Conservation (phyloP, 495 filamentous ascomycete species). For the Hypoxylon crocopeplum region DNA sequence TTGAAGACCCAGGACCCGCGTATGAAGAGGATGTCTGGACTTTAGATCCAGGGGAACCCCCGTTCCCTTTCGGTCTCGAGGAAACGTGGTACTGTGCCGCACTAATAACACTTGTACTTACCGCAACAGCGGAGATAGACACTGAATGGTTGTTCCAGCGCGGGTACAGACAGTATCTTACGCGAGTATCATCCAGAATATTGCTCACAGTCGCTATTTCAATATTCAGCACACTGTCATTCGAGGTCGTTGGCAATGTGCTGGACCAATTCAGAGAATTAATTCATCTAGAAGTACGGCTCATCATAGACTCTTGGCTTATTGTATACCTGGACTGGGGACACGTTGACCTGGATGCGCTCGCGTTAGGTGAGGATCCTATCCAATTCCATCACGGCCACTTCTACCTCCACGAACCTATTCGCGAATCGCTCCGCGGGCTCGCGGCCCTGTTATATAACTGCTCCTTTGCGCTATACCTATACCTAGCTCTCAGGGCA, state of each 20-base stretch:
- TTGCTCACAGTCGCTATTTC: slow-evolving; percentile 24
- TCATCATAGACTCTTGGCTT: slow-evolving; percentile 1
- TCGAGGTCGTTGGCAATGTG: slow-evolving; percentile 25
- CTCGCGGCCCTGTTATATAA: too few relatives aligned
- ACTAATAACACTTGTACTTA: slow-evolving; percentile 13
- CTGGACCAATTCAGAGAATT: not conserved
- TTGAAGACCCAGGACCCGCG: not conserved
- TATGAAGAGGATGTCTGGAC: not conserved
- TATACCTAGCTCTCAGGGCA: too few relatives aligned
- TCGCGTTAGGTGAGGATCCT: too few relatives aligned
- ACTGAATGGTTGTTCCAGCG: slow-evolving; percentile 11
- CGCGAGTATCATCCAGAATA: slow-evolving; percentile 12
- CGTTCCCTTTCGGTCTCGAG: slow-evolving; percentile 29
- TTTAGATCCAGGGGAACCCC: slow-evolving; percentile 1
- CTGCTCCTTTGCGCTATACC: too few relatives aligned
- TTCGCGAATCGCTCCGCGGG: too few relatives aligned
- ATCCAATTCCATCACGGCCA: too few relatives aligned
- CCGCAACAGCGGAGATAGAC: slow-evolving; percentile 14
- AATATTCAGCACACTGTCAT: slow-evolving; percentile 28
- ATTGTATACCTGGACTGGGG: slow-evolving; percentile 18
- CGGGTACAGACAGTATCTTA: slow-evolving; percentile 13
- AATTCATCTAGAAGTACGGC: slow-evolving; percentile 1
- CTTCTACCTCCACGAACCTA: too few relatives aligned
- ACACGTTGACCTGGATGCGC: slow-evolving; percentile 3
- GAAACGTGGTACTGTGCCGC: slow-evolving; percentile 21